Conservation (phyloP, 345 rosid species). For the Punica granatum region DNA sequence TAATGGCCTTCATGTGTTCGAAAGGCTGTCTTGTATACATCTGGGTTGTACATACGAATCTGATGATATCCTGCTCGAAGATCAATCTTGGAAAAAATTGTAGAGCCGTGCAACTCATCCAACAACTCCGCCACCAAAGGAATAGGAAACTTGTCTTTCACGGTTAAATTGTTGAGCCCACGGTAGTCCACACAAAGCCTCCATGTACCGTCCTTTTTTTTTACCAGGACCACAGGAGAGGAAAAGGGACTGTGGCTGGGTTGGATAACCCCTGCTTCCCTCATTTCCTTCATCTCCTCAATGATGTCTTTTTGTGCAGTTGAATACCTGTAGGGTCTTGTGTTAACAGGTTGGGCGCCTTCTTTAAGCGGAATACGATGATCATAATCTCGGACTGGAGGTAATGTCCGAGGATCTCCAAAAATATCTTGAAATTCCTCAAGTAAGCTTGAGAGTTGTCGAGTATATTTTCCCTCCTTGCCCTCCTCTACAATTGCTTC, state of each 20-base stretch:
- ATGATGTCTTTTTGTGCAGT: neutral
- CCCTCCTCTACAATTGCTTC: neutral
- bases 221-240: slow-evolving; percentile 5
- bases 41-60: neutral
- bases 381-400: neutral
- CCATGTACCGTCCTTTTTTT: slow-evolving; percentile 8
- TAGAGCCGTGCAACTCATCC: slow-evolving; percentile 7
- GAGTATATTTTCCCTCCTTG: neutral
- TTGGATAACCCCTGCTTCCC: neutral
- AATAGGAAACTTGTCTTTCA: slow-evolving; percentile 8
- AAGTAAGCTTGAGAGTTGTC: too few relatives aligned
- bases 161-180: neutral
- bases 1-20: slow-evolving; percentile 13
- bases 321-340: neutral
- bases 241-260: slow-evolving; percentile 2
- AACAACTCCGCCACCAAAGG: slow-evolving; percentile 2
- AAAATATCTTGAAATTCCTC: neutral
- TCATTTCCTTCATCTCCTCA: slow-evolving; percentile 4
- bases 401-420: neutral
- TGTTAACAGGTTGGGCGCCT: neutral
- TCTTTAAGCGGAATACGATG: neutral
- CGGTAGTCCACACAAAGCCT: slow-evolving; percentile 2
- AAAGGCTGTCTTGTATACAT: slow-evolving; percentile 8
- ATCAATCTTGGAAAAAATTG: slow-evolving; percentile 8
- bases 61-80: slow-evolving; percentile 9